Percentiles rank a stretch among this genome's conserved stretches.
Evolutionary conservation across 495 filamentous ascomycete genomes (phyloP).

Genomic region (Neurospora sp.): DNA sequence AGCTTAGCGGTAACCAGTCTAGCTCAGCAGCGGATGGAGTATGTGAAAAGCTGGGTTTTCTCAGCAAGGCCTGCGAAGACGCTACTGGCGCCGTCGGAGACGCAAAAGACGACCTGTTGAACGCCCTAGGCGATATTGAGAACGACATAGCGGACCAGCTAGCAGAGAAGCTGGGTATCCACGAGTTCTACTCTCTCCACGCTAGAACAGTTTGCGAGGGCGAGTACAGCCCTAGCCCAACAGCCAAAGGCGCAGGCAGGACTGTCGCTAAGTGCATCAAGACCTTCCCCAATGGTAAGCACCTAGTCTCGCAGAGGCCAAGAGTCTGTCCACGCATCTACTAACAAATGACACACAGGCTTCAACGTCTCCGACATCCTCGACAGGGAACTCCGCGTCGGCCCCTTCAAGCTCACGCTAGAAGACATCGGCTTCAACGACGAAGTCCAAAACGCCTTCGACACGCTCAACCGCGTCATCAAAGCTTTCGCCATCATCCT

Average conservation of each 20-base stretch:
- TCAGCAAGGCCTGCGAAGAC: constrained; percentile 15
- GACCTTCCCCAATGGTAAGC: constrained; percentile 40
- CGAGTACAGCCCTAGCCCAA: constrained; percentile 43
- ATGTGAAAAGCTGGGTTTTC: constrained; percentile 11
- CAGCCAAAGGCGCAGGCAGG: constrained; percentile 32
- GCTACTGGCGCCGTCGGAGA: constrained; percentile 21
- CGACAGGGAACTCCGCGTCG: constrained; percentile 39
- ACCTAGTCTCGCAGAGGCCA: background rate
- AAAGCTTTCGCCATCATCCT: constrained; percentile 57
- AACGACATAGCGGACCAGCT: constrained; percentile 26
- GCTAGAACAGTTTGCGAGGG: constrained; percentile 62
- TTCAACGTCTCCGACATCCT: constrained; percentile 54
- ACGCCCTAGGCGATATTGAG: constrained; percentile 20
- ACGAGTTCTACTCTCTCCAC: constrained; percentile 68
- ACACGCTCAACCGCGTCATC: constrained; percentile 36
- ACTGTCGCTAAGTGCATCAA: constrained; percentile 59
- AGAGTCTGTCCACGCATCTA: background rate
- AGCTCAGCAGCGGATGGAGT: background rate
- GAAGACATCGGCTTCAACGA: constrained; percentile 50
- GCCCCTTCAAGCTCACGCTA: constrained; percentile 40
- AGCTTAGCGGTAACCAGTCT: background rate
- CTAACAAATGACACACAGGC: constrained; percentile 7
- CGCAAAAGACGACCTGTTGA: constrained; percentile 21
- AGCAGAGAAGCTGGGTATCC: constrained; percentile 41
- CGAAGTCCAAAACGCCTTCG: constrained; percentile 50